These are phyloP conservation scores for Bryoerythrophyllum caledonicum DNA, from an alignment of 225 moss, liverwort and hornwort genomes.

Conservation along the genomic window DNA sequence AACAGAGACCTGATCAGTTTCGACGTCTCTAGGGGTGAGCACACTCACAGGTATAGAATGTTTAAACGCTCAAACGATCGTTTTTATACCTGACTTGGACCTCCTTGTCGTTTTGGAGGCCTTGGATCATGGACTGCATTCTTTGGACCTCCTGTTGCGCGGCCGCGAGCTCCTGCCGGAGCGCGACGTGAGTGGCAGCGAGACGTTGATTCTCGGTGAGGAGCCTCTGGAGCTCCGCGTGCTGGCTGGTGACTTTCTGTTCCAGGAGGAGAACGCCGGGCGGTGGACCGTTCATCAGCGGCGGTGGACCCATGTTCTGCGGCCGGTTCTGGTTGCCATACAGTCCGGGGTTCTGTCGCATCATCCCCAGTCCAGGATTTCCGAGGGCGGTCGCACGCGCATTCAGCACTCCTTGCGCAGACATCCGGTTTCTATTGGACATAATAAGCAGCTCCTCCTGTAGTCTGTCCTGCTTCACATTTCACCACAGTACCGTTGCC, in stretches of 20 bases:
- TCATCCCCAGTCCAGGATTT: conserved; percentile 31
- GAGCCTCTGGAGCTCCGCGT: conserved; percentile 76
- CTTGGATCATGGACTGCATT: conserved; percentile 66
- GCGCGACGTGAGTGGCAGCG: conserved; percentile 82
- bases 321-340: conserved; percentile 62
- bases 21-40: background rate
- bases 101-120: conserved; percentile 76
- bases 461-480: background rate
- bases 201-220: conserved; percentile 84
- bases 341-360: conserved; percentile 35
- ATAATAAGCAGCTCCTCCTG: conserved; percentile 14
- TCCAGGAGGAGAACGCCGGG: conserved; percentile 56
- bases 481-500: background rate
- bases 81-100: conserved; percentile 63
- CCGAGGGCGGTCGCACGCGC: conserved; percentile 33
- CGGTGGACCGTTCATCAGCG: conserved; percentile 44
- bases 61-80: too few species aligned
- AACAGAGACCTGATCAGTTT: conserved; percentile 50
- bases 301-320: conserved; percentile 58
- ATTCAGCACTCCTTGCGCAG: conserved; percentile 48
- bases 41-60: background rate
- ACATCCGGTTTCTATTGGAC: conserved; percentile 60
- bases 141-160: conserved; percentile 83
- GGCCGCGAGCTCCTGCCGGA: conserved; percentile 76
- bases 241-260: conserved; percentile 64